These are phyloP conservation scores for Aspergillus sp. DNA, from an alignment of 2,329 filamentous ascomycete species.

Conservation along the genomic window DNA sequence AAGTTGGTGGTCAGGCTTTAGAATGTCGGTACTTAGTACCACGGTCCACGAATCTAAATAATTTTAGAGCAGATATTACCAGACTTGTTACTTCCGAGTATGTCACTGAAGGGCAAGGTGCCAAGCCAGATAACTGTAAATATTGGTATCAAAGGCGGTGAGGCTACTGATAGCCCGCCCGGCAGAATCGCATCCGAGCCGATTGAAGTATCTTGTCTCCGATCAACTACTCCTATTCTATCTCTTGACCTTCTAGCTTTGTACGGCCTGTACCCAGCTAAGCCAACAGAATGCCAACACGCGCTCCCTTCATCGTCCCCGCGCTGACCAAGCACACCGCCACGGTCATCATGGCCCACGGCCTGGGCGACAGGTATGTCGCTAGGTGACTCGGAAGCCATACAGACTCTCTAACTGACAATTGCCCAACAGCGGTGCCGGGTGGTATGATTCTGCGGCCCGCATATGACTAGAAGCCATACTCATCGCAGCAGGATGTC, in stretches of 20 bases:
- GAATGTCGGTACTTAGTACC: too few relatives aligned
- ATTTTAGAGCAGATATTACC: too few relatives aligned
- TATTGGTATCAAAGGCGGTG: conserved; percentile 19
- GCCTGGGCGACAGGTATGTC: conserved; percentile 72
- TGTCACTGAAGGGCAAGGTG: too few relatives aligned
- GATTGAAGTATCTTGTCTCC: not conserved
- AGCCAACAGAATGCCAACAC: conserved; percentile 31
- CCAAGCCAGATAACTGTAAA: too few relatives aligned
- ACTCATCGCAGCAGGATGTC: conserved; percentile 44
- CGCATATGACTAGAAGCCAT: not conserved
- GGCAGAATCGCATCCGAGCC: conserved; percentile 20
- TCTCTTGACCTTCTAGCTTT: conserved; percentile 1
- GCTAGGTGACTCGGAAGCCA: not conserved
- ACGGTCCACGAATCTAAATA: too few relatives aligned
- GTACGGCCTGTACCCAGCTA: not conserved
- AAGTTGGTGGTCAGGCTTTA: too few relatives aligned
- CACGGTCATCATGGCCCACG: conserved; percentile 89
- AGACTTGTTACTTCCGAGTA: too few relatives aligned
- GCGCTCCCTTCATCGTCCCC: conserved; percentile 60
- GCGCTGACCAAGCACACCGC: conserved; percentile 78
- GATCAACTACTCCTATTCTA: not conserved
- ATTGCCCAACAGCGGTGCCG: conserved; percentile 33
- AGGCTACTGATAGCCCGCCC: conserved; percentile 8
- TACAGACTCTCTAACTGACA: conserved; percentile 6
- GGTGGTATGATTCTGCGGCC: conserved; percentile 30